Percentiles rank a stretch among this genome's conserved stretches.
Conservation (phyloP, 169 alveolate species). For the Perkinsus chesapeaki region DNA sequence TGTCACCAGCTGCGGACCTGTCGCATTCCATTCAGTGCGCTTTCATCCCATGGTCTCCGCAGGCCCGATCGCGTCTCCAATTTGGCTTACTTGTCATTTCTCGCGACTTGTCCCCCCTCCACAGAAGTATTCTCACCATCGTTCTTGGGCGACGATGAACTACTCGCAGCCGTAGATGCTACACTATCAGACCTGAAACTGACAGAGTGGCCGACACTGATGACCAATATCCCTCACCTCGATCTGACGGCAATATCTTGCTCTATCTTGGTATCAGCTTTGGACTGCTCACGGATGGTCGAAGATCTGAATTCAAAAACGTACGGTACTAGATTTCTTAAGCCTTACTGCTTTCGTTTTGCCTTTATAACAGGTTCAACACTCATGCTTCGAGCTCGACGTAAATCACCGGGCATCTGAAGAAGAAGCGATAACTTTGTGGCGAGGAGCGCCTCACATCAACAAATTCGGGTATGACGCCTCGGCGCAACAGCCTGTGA, state of each 20-base stretch:
- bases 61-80: too few species aligned
- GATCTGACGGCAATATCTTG: too few species aligned
- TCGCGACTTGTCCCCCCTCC: not conserved
- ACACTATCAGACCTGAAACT: not conserved
- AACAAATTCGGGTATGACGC: not conserved
- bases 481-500: not conserved
- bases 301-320: too few species aligned
- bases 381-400: not conserved
- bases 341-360: not conserved
- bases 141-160: not conserved
- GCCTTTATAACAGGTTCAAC: not conserved
- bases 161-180: not conserved
- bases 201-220: not conserved
- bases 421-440: not conserved
- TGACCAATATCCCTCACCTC: too few species aligned
- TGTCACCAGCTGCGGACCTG: too few species aligned
- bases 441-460: not conserved
- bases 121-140: not conserved
- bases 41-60: too few species aligned
- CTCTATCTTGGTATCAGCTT: too few species aligned
- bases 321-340: not conserved
- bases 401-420: not conserved
- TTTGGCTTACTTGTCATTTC: not conserved
- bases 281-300: too few species aligned
- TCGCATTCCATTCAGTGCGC: too few species aligned